These are phyloP conservation scores for Neodidymelliopsis sp. DNA, from an alignment of 2,329 filamentous ascomycete genomes.

Conservation along the genomic window DNA sequence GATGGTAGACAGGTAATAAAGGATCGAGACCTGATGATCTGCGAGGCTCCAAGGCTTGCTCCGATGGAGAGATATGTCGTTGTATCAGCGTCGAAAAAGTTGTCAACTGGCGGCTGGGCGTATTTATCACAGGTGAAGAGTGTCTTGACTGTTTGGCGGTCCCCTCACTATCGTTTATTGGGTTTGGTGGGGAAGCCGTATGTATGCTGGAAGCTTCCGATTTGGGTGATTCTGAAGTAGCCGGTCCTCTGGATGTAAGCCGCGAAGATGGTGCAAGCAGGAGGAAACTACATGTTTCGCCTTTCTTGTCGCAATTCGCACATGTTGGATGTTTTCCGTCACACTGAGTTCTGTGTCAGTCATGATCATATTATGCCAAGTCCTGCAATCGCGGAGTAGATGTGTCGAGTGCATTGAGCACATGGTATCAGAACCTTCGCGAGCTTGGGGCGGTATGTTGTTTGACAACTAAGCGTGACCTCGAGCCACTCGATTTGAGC, in stretches of 20 bases:
- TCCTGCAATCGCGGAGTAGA: neutral
- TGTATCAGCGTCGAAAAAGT: conserved; percentile 15
- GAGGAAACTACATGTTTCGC: conserved; percentile 44
- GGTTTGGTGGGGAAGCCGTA: conserved; percentile 9
- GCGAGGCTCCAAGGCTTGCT: neutral
- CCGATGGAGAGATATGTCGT: conserved; percentile 14
- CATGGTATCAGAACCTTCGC: neutral
- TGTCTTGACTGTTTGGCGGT: neutral
- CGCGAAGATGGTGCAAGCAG: conserved; percentile 41
- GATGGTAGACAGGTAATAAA: neutral
- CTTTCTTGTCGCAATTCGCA: conserved; percentile 43
- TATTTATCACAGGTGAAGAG: neutral
- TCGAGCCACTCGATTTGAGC: neutral
- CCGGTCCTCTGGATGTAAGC: conserved; percentile 26
- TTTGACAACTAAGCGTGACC: neutral
- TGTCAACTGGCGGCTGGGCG: conserved; percentile 6
- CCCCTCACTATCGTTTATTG: neutral
- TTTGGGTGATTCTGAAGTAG: conserved; percentile 16
- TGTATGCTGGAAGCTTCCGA: conserved; percentile 14
- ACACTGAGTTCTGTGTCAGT: conserved; percentile 38
- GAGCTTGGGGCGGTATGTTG: neutral
- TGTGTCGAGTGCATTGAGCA: neutral
- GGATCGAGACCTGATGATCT: neutral
- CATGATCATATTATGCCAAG: neutral
- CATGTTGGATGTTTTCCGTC: conserved; percentile 44